These are phyloP conservation scores for Sungouiozyma intestinalis DNA, from an alignment of 805 yeast species.

Conservation along the genomic window DNA sequence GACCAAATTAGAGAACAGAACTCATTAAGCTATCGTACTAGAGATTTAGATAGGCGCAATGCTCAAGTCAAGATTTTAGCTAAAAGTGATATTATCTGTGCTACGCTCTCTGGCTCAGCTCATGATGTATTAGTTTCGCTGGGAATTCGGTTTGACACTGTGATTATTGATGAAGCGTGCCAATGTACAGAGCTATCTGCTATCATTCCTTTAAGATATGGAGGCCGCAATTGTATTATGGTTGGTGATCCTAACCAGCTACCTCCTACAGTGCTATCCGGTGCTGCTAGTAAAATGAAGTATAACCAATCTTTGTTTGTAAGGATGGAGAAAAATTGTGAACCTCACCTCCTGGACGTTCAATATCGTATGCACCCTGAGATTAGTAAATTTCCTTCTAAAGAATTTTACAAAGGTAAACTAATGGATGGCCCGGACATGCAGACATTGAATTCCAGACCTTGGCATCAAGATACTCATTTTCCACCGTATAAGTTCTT, in stretches of 20 bases:
- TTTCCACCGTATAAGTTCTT: conserved; percentile 74
- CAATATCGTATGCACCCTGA: conserved; percentile 98
- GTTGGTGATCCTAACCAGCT: conserved; percentile 98
- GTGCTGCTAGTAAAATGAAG: conserved; percentile 64
- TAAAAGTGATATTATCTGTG: conserved; percentile 76
- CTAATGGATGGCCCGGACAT: conserved; percentile 74
- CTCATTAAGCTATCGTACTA: conserved; percentile 56
- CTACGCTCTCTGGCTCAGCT: conserved; percentile 91
- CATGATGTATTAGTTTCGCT: conserved; percentile 72
- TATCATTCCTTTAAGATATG: conserved; percentile 84
- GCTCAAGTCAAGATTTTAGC: conserved; percentile 62
- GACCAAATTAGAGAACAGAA: conserved; percentile 73
- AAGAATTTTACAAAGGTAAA: conserved; percentile 64
- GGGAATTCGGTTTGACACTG: conserved; percentile 76
- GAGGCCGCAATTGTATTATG: conserved; percentile 84
- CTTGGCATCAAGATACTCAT: conserved; percentile 58
- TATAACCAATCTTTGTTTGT: conserved; percentile 93
- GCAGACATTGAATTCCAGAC: conserved; percentile 44
- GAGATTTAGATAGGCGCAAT: conserved; percentile 69
- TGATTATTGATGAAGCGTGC: conserved; percentile 93
- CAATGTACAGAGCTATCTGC: conserved; percentile 92
- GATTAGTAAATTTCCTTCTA: conserved; percentile 78
- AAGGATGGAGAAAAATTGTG: conserved; percentile 67
- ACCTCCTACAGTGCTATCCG: conserved; percentile 93
- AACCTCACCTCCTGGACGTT: conserved; percentile 63